Evolutionary conservation across 164 flowering plant genomes (phyloP), one percentile per base, ranked within the genome.

Genomic region (Euptelea pleiosperma): DNA sequence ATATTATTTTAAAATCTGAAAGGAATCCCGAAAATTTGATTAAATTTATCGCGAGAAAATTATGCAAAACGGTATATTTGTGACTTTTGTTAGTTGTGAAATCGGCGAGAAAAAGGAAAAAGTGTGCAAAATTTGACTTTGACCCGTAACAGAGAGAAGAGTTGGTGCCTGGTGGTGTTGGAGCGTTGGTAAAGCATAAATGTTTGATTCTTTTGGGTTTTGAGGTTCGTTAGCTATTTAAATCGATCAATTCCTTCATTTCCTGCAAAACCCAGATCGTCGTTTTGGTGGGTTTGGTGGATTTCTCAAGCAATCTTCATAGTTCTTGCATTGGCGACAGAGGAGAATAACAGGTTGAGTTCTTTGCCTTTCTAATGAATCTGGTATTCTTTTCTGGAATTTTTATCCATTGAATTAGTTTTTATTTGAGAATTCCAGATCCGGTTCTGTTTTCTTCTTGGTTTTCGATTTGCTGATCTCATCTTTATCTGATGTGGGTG

Each of bases 191-290:
- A n/a, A n/a, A n/a, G n/a, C n/a, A n/a, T n/a, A 4, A 21, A 22
- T 24, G 16, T 24, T 46, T 46, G 16, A 24, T 1, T 11, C n/a
- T 7, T 46, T 12, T 22, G 50, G n/a, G 15, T 4, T 40, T 40
- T 0, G 43, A 40, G 18, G 19, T 40, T 40, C 18, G 21, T 40
- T 8, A 40, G 2, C 5, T 39, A 25, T 28, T 24, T 43, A 30
- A 19, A 22, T 44, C 51, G 9, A 16, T 42, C 9, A n/a, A 30
- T 19, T 1, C 15, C 9, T 31, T 43, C n/a, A 11, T 31, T 57
- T 18, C 14, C 18, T 44, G 40, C 30, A 43, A 31, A 16, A 30
- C 50, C 51, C 50, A 57, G 40, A 44, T 43, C 39, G 10, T 44
- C 10, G 28, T 8, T 57, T 29, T 43, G 15, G 3, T 22, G 15